Percentiles rank a stretch among this genome's conserved stretches.
These are phyloP conservation scores for Trichocladium antarcticum DNA, from an alignment of 495 filamentous ascomycete genomes.

Conservation along the genomic window DNA sequence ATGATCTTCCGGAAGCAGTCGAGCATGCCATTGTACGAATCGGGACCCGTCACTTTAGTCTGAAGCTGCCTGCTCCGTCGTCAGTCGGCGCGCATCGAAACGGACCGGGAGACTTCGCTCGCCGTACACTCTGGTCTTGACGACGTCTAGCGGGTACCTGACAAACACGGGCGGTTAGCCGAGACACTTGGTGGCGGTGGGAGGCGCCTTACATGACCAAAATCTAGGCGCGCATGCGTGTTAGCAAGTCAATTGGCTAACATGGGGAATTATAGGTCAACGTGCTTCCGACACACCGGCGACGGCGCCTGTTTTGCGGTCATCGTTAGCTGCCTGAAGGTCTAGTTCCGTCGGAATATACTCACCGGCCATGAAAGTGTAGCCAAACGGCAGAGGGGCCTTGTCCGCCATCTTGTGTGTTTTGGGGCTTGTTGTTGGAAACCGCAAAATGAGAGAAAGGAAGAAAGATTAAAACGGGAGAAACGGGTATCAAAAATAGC, in stretches of 20 bases:
- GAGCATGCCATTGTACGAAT: conserved; percentile 89
- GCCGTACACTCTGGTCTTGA: conserved; percentile 91
- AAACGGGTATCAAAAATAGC: conserved; percentile 11
- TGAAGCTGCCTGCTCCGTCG: conserved; percentile 64
- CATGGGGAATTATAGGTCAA: neutral
- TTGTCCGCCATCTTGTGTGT: conserved; percentile 24
- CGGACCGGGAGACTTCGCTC: conserved; percentile 1
- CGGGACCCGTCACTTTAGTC: conserved; percentile 53
- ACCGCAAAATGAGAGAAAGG: neutral
- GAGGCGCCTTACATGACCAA: conserved; percentile 59
- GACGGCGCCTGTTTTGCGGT: conserved; percentile 16
- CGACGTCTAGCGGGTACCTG: conserved; percentile 97
- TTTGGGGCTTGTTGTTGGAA: neutral
- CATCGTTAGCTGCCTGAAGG: conserved; percentile 17
- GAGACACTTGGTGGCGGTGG: conserved; percentile 11
- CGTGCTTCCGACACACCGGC: conserved; percentile 24
- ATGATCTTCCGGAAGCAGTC: conserved; percentile 97
- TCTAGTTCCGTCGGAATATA: conserved; percentile 6
- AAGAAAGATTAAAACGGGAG: neutral
- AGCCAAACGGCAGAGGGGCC: conserved; percentile 26
- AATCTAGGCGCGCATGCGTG: conserved; percentile 47
- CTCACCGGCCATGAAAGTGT: conserved; percentile 29
- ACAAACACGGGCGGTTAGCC: conserved; percentile 12
- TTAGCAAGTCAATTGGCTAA: conserved; percentile 20
- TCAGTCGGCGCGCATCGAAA: conserved; percentile 21